Base-by-base conservation (phyloP, 768 basidiomycete species). In the Auricularia sp. region DNA sequence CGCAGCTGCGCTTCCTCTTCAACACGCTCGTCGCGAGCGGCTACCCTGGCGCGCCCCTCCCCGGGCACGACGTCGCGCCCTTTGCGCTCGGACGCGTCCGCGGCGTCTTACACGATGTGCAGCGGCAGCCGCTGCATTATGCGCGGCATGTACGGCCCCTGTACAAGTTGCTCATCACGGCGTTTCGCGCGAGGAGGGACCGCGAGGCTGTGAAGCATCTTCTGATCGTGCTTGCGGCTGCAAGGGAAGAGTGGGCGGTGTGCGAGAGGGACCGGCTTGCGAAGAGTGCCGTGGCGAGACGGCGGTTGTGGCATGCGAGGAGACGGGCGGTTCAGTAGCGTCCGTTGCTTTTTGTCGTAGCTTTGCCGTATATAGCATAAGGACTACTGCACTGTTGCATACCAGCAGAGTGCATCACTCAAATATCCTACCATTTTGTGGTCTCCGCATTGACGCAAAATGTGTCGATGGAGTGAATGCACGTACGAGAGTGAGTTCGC, bases 151-250 rank as follows among this genome's bases (percentile, higher is more conserved):
- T 84, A n/a, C 76, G 78, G 64, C 90, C 90, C 51, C 70, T 91
- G 73, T 87, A 86, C 72, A 86, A 80, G 76, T 85, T 85, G 83
- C 85, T 91, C 73, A 82, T 88, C 69, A 84, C 81, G 69, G 84
- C 83, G 14, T 80, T 91, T 67, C 80, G 83, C 71, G 61, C 77
- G 51, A 74, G 84, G 35, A 79, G 79, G 23, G 89, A 92, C 71
- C 66, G 70, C 6, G 72, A 71, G 11, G 84, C 83, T n/a, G 65
- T 69, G n/a, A 44, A 67, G 14, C 33, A 39, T 53, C 68, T 74
- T 4, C 58, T 70, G 54, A 56, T 6, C 10, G n/a, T n/a, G 53
- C 53, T 54, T 54, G 53, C 53, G 53, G 8, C 7, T 7, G 39
- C 2, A 7, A 42, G 39, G 12, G 39, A 14, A 14, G 39, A 7